Base-by-base conservation (phyloP, 805 yeast genomes). In the Lipomyces japonicus region DNA sequence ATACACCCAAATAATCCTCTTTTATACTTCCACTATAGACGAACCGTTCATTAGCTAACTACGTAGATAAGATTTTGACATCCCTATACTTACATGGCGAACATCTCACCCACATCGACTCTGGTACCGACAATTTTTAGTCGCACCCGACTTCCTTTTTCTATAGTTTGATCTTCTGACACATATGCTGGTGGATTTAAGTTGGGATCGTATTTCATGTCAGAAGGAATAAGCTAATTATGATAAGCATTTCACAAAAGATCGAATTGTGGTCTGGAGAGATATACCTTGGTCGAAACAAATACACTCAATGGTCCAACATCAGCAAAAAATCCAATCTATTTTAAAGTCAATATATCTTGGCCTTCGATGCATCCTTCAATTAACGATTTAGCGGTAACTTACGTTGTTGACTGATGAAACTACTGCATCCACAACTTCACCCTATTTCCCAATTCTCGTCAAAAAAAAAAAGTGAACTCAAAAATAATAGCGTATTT, bases 131-230 rank as follows among this genome's bases (percentile, higher is more conserved):
- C 96, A 40, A 93, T 88, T 73, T 93, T 93, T 61, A 93, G 81
- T 67, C 99, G 79, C 30, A 93, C 93, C 60, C 91, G 81, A 47
- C 95, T 82, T 35, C 97, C 96, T 68, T 91, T 91, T 65, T 87
- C 95, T 40, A 93, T 88, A 56, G 87, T 83, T 71, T 91, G 97
- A 62, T 93, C 98, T 19, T 61, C 64, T 55, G 91, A 82, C 57
- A 86, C 95, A 68, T 88, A 93, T 4, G 97, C 95, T n/a, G 98
- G 98, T 7, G 98, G 98, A 62, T 91, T 90, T 30, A 96, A 90
- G 19, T 95, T 84, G 5, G 97, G 96, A 61, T 90, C 91, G 69
- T 84, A 93, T 51, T 81, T 77, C 89, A 93, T 85, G 65, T 91
- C 96, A 34, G 86, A 81, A 6, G 98, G 97, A 61, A 93, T 90